Conservation (phyloP, 2,329 filamentous ascomycete genomes). For the Hymenotorrendiella dingleyae region DNA sequence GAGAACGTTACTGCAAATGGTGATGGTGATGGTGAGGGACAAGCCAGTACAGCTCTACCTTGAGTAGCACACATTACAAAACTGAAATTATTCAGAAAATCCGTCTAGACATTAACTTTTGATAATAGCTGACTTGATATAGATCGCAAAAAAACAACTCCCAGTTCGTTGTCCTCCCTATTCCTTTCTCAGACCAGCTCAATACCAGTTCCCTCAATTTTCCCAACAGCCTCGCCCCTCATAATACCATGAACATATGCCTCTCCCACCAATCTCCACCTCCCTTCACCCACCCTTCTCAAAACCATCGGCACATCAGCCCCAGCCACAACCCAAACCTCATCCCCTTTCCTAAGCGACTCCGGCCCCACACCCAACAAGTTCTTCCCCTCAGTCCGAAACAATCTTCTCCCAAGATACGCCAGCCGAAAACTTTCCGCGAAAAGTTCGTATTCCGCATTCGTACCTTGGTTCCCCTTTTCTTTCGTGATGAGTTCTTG, state of each 20-base stretch:
- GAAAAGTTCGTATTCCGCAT: neutral
- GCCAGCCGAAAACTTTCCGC: constrained; percentile 5
- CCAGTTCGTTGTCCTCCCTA: too few species aligned
- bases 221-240: constrained; percentile 4
- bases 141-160: too few species aligned
- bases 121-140: too few species aligned
- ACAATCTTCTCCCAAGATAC: constrained; percentile 10
- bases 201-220: neutral
- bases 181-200: neutral
- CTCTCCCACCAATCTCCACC: constrained; percentile 5
- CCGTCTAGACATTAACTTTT: too few species aligned
- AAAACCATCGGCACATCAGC: constrained; percentile 2
- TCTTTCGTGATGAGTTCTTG: neutral
- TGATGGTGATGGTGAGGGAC: too few species aligned
- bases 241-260: constrained; percentile 10
- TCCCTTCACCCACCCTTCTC: neutral
- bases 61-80: too few species aligned
- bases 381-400: constrained; percentile 1
- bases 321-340: constrained; percentile 3
- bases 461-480: neutral
- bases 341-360: neutral
- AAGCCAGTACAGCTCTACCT: too few species aligned
- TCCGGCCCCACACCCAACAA: constrained; percentile 2
- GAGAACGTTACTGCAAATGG: too few species aligned
- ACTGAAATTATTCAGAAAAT: too few species aligned